These are phyloP conservation scores for Boletus albobrunnescens DNA, from an alignment of 1,284 basidiomycete genomes.

Conservation along the genomic window DNA sequence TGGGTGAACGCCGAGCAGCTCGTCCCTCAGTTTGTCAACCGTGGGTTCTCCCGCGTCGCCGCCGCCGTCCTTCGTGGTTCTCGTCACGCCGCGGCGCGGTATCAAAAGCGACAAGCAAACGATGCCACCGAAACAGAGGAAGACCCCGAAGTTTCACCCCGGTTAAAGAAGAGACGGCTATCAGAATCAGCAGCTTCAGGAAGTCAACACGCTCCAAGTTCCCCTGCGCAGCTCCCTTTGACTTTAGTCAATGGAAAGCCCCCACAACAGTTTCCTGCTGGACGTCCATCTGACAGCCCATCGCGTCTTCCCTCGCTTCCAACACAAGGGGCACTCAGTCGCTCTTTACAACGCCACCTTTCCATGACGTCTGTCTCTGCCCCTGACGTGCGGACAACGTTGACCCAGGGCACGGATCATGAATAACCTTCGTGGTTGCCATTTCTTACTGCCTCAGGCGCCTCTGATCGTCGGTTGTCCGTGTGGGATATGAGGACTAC, in stretches of 20 bases:
- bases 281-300: slow-evolving; percentile 12
- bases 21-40: slow-evolving; percentile 26
- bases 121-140: slow-evolving; percentile 13
- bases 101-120: slow-evolving; percentile 25
- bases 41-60: slow-evolving; percentile 24
- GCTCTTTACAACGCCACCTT: slow-evolving; percentile 29
- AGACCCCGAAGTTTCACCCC: slow-evolving; percentile 17
- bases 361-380: slow-evolving; percentile 28
- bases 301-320: slow-evolving; percentile 2
- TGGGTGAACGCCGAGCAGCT: slow-evolving; percentile 34
- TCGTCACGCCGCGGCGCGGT: slow-evolving; percentile 2
- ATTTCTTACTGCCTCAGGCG: background rate
- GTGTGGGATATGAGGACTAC: slow-evolving; percentile 4
- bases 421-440: slow-evolving; percentile 8
- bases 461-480: background rate
- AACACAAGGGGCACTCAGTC: slow-evolving; percentile 17
- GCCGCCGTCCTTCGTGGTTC: slow-evolving; percentile 16
- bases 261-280: slow-evolving; percentile 31
- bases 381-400: slow-evolving; percentile 25
- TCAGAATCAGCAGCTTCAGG: slow-evolving; percentile 5
- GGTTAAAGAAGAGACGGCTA: slow-evolving; percentile 28
- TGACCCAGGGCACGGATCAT: slow-evolving; percentile 15
- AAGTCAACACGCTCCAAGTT: slow-evolving; percentile 5
- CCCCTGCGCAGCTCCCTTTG: slow-evolving; percentile 11
- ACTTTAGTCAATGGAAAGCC: slow-evolving; percentile 29